Conservation (phyloP, 331 rosid genomes). For the Spiraea crenata region DNA sequence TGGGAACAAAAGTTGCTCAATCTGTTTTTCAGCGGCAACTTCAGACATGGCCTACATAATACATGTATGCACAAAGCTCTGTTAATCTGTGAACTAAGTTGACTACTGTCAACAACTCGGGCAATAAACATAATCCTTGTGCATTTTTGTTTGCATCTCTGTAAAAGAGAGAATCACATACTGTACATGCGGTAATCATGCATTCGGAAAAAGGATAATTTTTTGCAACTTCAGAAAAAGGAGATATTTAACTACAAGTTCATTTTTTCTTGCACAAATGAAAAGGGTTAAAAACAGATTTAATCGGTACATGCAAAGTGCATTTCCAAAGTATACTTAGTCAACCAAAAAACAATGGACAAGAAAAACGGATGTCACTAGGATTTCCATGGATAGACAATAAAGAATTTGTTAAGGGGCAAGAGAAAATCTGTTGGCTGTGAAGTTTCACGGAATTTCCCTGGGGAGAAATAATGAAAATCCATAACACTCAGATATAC, state of each 20-base stretch:
- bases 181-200: neutral
- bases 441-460: too few relatives aligned
- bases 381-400: too few relatives aligned
- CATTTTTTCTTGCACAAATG: neutral
- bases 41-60: conserved; percentile 65
- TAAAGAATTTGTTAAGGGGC: too few relatives aligned
- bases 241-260: neutral
- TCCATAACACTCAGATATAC: too few relatives aligned
- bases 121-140: neutral
- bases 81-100: neutral
- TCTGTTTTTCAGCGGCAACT: conserved; percentile 75
- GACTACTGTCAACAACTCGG: too few relatives aligned
- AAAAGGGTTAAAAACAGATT: neutral
- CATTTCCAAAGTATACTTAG: too few relatives aligned
- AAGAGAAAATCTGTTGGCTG: too few relatives aligned
- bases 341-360: too few relatives aligned
- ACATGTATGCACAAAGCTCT: conserved; percentile 14
- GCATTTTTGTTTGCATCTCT: neutral
- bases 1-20: conserved; percentile 76
- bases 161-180: neutral
- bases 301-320: neutral
- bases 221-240: neutral
- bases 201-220: neutral
- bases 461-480: too few relatives aligned
- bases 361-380: too few relatives aligned